Conservation (phyloP, 305 asterid species). For the Fraxinus paxiana region DNA sequence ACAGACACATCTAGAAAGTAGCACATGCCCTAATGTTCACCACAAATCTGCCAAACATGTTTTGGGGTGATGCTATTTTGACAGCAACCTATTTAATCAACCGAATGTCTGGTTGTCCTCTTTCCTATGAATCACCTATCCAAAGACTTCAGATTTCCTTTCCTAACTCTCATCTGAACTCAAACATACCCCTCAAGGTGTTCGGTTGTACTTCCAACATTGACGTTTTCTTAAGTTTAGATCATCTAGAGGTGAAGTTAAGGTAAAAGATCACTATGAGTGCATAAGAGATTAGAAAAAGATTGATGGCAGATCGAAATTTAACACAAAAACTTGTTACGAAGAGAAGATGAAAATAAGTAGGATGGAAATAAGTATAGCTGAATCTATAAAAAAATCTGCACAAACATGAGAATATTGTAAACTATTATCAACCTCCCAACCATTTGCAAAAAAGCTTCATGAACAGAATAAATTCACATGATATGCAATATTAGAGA, state of each 20-base stretch:
- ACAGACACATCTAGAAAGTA: no score
- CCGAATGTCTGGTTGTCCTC: no score
- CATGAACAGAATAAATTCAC: constrained; percentile 11
- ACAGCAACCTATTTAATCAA: no score
- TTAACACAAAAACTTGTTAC: not conserved
- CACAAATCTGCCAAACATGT: no score
- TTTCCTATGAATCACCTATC: no score
- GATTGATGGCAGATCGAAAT: not conserved
- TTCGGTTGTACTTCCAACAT: not conserved
- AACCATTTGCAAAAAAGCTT: not conserved
- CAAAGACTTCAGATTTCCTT: no score
- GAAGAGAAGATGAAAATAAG: not conserved
- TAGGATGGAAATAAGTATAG: not conserved
- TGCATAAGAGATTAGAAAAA: not conserved
- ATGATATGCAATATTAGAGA: constrained; percentile 15
- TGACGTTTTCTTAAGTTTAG: not conserved
- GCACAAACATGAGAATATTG: not conserved
- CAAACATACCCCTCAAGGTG: no score
- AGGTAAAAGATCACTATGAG: not conserved
- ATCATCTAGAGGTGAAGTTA: not conserved
- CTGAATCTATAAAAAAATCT: not conserved
- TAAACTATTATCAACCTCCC: not conserved
- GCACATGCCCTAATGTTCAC: no score
- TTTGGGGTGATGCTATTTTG: no score
- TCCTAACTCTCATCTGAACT: no score